Base-by-base conservation (phyloP, 1,284 basidiomycete genomes). In the Apiotrichum sp. region DNA sequence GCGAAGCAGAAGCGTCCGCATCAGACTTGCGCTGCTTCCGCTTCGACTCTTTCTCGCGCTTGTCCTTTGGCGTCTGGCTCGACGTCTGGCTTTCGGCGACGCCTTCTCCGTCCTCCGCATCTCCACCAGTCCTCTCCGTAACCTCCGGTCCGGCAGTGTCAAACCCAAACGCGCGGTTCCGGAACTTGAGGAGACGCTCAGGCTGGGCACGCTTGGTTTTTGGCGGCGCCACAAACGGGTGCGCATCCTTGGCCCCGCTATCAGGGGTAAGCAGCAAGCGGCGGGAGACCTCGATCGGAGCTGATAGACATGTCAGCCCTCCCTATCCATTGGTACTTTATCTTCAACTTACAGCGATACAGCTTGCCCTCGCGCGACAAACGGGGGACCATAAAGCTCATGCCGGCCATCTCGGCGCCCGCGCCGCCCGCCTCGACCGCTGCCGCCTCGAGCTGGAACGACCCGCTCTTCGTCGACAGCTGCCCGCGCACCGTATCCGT, bases 381-480 rank as follows among this genome's bases (percentile, higher is more conserved):
- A 31, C 58, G 59, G 5, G 75, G 75, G 2, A 75, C 66, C 38
- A 77, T 53, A 33, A 77, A 55, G 46, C 58, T 64, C 64, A 77
- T 63, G 3, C 73, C 72, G 32, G 56, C 55, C 69, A 74, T 73
- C 55, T 77, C 73, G 39, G 66, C 68, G 3, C 70, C 71, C 11
- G 66, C 72, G 2, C 69, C 68, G 16, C 14, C 36, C 6, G 22
- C 16, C 34, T 36, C 11, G 3, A 29, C 29, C 29, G 29, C 29
- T 3, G 29, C 29, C 1, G 60, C 36, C 2, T 58, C 29, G 5
- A 76, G 58, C 3, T 54, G 59, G 53, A 72, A 76, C 3, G 52
- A 48, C 13, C 50, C 49, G n/a, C 61, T 57, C 51, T 69, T 70
- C 40, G 62, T 64, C 16, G 59, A 56, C 6, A 73, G 61, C 4